Base-by-base conservation (phyloP, 2,329 filamentous ascomycete species). In the Corynespora cassiicola region DNA sequence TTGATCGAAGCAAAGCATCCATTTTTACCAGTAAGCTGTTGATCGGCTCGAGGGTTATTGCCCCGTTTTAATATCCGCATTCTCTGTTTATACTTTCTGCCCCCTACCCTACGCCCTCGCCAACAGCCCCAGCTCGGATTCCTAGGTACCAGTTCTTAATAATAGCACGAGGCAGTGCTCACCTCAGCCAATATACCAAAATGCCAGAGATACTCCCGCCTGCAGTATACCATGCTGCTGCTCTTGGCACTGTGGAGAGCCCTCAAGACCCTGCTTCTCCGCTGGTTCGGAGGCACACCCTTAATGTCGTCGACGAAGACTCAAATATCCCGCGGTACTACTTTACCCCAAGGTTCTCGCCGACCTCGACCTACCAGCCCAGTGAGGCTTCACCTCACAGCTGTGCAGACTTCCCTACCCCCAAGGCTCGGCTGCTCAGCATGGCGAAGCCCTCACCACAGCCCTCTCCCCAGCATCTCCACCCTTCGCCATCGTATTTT, bases 351-450 rank as follows among this genome's bases (percentile, higher is more conserved):
- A 66, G 54, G 43, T 62, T 61, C 44, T 65, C 62, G 17, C 44
- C 60, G 29, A 52, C 54, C 29, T 63, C 62, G 23, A 55, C 52
- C 34, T 60, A 59, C 31, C 53, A 55, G 12, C 53, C 63, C 29
- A 61, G 66, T 40, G 56, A 57, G 35, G 41, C 59, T 42, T 71
- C 72, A 19, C 76, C 77, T 10, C 68, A 70, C 16, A 68, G 73
- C 53, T 71, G 70, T 55, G 76, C 78, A 38, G 75, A 88, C 63
- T 89, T 89, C 61, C 86, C 85, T 26, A 87, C 85, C 7, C 85
- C 86, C n/a, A 77, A 82, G 56, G 85, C 81, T 59, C 74, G 84
- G 39, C 78, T 83, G 22, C 82, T 81, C 34, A 83, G 82, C 35
- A 60, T 61, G 42, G 42, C 43, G 54, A 56, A 50, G 40, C 53